Conservation (phyloP, 129 eudicot genomes). For the Dittrichia graveolens region DNA sequence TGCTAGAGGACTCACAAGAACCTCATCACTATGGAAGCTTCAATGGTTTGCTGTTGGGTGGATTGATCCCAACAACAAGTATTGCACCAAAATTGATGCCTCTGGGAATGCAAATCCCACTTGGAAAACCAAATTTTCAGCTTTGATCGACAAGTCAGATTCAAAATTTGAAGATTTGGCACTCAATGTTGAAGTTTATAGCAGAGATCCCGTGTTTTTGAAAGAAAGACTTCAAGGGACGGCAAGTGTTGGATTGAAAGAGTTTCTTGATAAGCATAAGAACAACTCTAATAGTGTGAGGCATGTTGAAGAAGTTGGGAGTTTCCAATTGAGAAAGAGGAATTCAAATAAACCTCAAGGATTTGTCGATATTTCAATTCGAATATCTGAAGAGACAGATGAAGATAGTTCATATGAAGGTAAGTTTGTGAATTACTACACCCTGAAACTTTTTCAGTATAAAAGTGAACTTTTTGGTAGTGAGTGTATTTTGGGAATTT, state of each 20-base stretch:
- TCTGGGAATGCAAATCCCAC: conserved; percentile 80
- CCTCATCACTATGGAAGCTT: conserved; percentile 78
- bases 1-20: conserved; percentile 71
- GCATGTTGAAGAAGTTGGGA: conserved; percentile 80
- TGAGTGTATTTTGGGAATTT: conserved; percentile 9
- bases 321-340: conserved; percentile 76
- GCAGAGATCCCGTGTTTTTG: conserved; percentile 83
- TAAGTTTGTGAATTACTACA: conserved; percentile 12
- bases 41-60: conserved; percentile 95
- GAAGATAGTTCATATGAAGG: conserved; percentile 59
- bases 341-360: conserved; percentile 73
- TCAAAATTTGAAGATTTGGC: conserved; percentile 46
- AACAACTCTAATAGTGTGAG: conserved; percentile 40
- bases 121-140: conserved; percentile 84
- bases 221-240: conserved; percentile 74
- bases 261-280: conserved; percentile 66
- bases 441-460: background rate
- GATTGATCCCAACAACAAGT: conserved; percentile 81
- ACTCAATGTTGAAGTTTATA: conserved; percentile 78
- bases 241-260: conserved; percentile 66
- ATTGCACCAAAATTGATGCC: conserved; percentile 78
- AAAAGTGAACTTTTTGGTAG: background rate
- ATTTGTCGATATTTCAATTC: conserved; percentile 78
- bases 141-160: conserved; percentile 51
- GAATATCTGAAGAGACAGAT: conserved; percentile 57